Evolutionary conservation across 345 rosid genomes (phyloP), one percentile per base, ranked within the genome.

Genomic region (Brassica rapa): DNA sequence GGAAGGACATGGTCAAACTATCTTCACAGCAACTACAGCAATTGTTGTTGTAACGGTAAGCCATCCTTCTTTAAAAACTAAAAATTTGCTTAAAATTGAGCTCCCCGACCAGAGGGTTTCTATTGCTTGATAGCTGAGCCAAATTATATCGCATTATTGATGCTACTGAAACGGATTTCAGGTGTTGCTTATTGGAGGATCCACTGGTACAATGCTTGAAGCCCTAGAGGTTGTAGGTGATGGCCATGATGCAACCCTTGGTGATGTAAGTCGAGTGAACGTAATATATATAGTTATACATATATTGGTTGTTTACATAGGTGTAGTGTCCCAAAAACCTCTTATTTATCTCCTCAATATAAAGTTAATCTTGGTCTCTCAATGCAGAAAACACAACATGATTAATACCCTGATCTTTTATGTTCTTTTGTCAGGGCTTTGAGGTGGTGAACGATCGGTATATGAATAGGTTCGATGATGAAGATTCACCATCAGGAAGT

Each of bases 171-270:
- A 74, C 74, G 74, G 68, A 68, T 71, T 67, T 30, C 86, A 95
- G 98, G 98, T 95, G 29, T 83, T 95, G 66, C 68, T 93, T 57
- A 95, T 91, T 80, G 99, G 98, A 77, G 99, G 98, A 77, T 95
- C 99, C 76, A 95, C 98, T 25, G 97, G 99, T 79, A 90, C 99
- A 37, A 93, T 95, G 99, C 91, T 95, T 77, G 99, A 89, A 89
- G 91, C 96, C 33, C 80, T 95, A 68, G 87, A 95, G 77, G 99
- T 95, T 80, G 86, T 91, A 59, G 98, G 98, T 24, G 99, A 95
- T 51, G 82, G 80, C 74, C 93, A 75, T 76, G 94, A 91, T 56
- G 75, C 86, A 63, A 68, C 90, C 70, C 67, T 89, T 16, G 86
- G 79, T 3, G 96, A 95, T 72, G 97, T 95, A 93, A 91, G 97